Evolutionary conservation across 176 grass and related monocot species (phyloP), one percentile per base, ranked within the genome.

Genomic region (Avena insularis): DNA sequence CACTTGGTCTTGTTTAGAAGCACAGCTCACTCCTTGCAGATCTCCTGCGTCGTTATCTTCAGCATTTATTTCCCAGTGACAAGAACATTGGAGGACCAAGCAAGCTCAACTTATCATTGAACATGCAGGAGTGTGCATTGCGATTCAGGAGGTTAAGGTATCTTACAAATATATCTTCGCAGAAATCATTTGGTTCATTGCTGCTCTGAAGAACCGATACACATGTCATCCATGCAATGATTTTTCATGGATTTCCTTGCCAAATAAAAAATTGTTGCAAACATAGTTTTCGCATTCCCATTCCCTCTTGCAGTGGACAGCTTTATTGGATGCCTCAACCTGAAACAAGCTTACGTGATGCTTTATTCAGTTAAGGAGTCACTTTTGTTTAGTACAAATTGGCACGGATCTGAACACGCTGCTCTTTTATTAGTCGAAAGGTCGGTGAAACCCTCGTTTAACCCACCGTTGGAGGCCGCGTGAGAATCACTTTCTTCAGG

Each of bases 21-120:
- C 62, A 73, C 84, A 79, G 74, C 74, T 83, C 84, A 90, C 40
- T n/a, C n/a, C 9, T 51, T 40, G 51, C 59, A 77, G 78, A 86
- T 86, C 79, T n/a, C 73, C 2, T 53, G 21, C 15, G 40, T 77
- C 4, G 50, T 69, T 90, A 45, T 86, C 72, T 78, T 82, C 33
- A 20, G 59, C 71, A 75, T 66, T 85, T 21, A 75, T 66, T 85
- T 21, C 8, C 53, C 33, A 33, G 59, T 9, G 27, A 77, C 51
- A 45, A 82, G 8, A 75, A 50, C 1, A 64, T 53, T 82, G 69
- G 47, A 78, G 20, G 79, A 62, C 61, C 49, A 61, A 54, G 70
- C 61, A 60, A 12, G 27, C 12, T 76, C 6, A 48, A 33, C 13
- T 16, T 69, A 60, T 57, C 25, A 49, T 59, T 4, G 6, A 51